Base-by-base conservation (phyloP, 495 filamentous ascomycete genomes). In the Wilcoxina mikolae region DNA sequence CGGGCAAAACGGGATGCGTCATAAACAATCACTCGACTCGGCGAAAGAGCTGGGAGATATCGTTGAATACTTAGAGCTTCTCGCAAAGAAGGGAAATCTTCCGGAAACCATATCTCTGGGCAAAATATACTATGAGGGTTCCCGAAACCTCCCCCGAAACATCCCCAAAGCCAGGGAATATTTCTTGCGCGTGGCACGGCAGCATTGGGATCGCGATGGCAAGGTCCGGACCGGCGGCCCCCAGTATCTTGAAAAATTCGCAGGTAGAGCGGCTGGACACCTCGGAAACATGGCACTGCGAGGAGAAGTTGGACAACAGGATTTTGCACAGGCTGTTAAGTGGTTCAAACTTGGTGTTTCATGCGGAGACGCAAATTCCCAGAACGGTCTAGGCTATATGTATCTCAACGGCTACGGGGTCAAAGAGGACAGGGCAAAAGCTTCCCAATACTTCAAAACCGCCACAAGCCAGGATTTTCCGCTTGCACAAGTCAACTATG, bases 211-310 rank as follows among this genome's bases (percentile, higher is more conserved):
- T 39, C 84, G 82, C 56, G 82, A 85, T 54, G 81, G 84, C 51
- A 69, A 53, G 69, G 27, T 48, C 5, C 55, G 59, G 26, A 53
- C 41, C 60, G 70, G 55, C 59, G 56, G 52, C 73, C 78, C 57
- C 33, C 68, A 70, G 5, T 70, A 73, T 1, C 68, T 91, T 20
- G 90, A 94, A 55, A 94, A 87, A 64, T 72, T 83, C 26, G 90
- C 93, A 0, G 78, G 84, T 5, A 95, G 88, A 70, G 83, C 88
- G 1, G 90, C 91, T 17, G 91, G 89, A 5, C 89, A 85, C 67
- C 77, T 99, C 46, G 91, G 91, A 0, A 72, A 85, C 41, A 99
- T 96, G 85, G 90, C 85, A 65, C 68, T 96, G 46, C 83, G 91
- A 11, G 91, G 90, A 12, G 91, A 96, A 65, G 90, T 89, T 3